Base-by-base conservation (phyloP, 805 yeast genomes). In the Lipomyces yamadae region DNA sequence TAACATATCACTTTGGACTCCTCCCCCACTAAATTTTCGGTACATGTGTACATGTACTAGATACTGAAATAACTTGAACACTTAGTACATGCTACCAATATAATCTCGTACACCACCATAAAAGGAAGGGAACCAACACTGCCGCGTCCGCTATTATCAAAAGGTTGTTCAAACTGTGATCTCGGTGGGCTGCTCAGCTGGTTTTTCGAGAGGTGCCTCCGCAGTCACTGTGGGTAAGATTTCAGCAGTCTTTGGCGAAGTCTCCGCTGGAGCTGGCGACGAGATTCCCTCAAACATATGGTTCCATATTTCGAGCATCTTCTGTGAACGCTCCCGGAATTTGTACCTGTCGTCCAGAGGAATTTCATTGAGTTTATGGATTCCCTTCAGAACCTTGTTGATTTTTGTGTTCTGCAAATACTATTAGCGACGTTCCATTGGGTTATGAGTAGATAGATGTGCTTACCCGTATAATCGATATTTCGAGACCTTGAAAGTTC, bases 371-470 rank as follows among this genome's bases (percentile, higher is more conserved):
- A 77, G 67, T 56, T 74, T 76, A 18, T 72, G 60, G 54, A 76
- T 76, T 4, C 72, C 74, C 65, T 74, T 75, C 58, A 76, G 72
- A 37, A 77, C 79, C 69, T 77, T 75, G 70, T 76, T 76, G 63
- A 76, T 74, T 68, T 77, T 76, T 34, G 79, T 76, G 34, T 70
- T 65, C 30, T 76, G 24, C 37, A 33, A 13, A 29, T 5, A 30
- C 24, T 15, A 53, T 53, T 53, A 53, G 56, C 34, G 32, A 32
- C 18, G 6, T 24, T 24, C 34, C 7, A 53, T 18, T 3, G 4
- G 34, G 34, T 18, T 11, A 30, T 15, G 24, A 32, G 24, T 4
- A 13, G 56, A 24, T 1, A 2, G 39, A 37, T 37, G 3, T 42
- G 6, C 34, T 11, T 56, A 56, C 56, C 52, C 70, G 73, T 45